These are phyloP conservation scores for Barnettozyma sp. DNA, from an alignment of 805 yeast species.

Conservation along the genomic window DNA sequence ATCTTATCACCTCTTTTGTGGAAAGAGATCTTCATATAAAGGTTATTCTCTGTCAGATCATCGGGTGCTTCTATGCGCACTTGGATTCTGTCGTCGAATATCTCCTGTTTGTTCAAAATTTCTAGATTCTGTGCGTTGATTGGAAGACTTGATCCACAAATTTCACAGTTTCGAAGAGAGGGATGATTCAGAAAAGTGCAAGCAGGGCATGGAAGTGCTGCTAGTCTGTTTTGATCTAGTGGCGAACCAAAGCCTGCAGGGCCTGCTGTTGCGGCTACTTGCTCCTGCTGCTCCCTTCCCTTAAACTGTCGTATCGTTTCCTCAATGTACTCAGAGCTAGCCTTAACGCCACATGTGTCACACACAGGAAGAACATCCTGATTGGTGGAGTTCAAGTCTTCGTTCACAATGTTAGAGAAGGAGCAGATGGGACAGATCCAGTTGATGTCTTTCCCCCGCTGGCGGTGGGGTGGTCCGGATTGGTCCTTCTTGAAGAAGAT, in stretches of 20 bases:
- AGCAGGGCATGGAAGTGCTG: constrained; percentile 39
- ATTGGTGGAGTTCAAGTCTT: constrained; percentile 24
- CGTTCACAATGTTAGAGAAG: constrained; percentile 45
- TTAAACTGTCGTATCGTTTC: constrained; percentile 22
- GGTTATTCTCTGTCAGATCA: constrained; percentile 15
- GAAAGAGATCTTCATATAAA: constrained; percentile 63
- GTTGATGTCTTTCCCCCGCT: constrained; percentile 2
- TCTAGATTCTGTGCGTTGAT: constrained; percentile 21
- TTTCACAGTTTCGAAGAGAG: constrained; percentile 69
- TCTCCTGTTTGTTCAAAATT: constrained; percentile 19
- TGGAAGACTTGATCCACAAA: constrained; percentile 65
- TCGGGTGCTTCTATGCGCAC: constrained; percentile 28
- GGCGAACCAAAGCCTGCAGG: background rate
- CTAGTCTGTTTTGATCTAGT: constrained; percentile 13
- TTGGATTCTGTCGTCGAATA: constrained; percentile 27
- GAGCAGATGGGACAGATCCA: constrained; percentile 94
- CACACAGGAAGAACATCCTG: constrained; percentile 39
- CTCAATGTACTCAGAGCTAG: constrained; percentile 32
- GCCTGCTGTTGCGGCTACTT: background rate
- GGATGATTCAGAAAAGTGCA: constrained; percentile 87
- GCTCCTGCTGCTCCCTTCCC: no score
- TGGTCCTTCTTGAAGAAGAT: constrained; percentile 28
- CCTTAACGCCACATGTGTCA: constrained; percentile 54
- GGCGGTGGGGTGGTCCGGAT: constrained; percentile 5
- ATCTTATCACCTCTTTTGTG: constrained; percentile 58